Conservation (phyloP, 1,284 basidiomycete species). For the Vanrija sp. region DNA sequence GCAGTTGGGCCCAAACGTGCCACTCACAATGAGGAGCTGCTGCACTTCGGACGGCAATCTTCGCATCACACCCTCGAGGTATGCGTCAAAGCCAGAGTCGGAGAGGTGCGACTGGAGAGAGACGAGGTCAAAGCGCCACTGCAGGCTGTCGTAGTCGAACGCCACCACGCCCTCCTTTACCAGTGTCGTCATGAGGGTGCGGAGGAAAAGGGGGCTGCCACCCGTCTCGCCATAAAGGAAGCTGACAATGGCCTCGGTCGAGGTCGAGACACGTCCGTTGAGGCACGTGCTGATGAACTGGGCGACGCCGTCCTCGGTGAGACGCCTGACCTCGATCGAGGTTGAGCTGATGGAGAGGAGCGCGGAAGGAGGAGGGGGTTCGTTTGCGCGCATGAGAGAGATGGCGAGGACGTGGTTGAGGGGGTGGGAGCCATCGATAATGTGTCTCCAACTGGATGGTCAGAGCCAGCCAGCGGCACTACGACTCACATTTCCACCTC, state of each 20-base stretch:
- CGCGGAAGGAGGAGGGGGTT: background rate
- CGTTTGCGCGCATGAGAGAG: slow-evolving; percentile 11
- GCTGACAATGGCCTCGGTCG: slow-evolving; percentile 16
- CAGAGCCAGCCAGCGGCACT: background rate
- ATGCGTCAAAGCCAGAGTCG: slow-evolving; percentile 29
- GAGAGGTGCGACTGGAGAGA: slow-evolving; percentile 29
- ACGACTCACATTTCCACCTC: slow-evolving; percentile 28
- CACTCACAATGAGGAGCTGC: slow-evolving; percentile 23
- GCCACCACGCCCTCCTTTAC: slow-evolving; percentile 27
- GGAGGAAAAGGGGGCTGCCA: slow-evolving; percentile 30
- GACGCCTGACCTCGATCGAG: slow-evolving; percentile 13
- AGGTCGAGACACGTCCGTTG: slow-evolving; percentile 13
- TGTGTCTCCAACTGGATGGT: slow-evolving; percentile 15
- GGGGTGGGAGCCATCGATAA: slow-evolving; percentile 16
- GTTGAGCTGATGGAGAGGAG: slow-evolving; percentile 7
- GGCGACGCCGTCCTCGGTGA: slow-evolving; percentile 26
- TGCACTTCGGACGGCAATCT: slow-evolving; percentile 20
- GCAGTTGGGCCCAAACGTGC: background rate
- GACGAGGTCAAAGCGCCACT: slow-evolving; percentile 29
- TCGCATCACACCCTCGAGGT: slow-evolving; percentile 23
- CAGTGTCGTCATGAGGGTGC: slow-evolving; percentile 26
- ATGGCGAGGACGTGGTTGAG: slow-evolving; percentile 31
- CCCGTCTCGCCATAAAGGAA: slow-evolving; percentile 30
- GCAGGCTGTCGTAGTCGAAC: slow-evolving; percentile 28
- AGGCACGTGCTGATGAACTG: slow-evolving; percentile 23